Base-by-base conservation (phyloP, 2,329 filamentous ascomycete genomes). In the Cryphonectria naterciae region DNA sequence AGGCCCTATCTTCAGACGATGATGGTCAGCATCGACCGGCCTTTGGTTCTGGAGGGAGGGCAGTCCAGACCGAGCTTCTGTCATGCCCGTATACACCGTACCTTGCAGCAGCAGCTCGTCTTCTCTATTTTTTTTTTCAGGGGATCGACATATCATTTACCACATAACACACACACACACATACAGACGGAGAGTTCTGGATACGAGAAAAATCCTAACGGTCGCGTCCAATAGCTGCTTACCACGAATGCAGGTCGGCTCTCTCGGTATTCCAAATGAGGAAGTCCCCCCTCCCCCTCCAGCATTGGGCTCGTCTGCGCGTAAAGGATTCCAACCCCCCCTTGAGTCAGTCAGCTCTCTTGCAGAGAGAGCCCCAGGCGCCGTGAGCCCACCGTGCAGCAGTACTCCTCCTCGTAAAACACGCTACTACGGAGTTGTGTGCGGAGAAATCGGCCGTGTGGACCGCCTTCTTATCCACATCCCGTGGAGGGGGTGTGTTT, bases 361-460 rank as follows among this genome's bases (percentile, higher is more conserved):
- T 10, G 2, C 15, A 22, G 17, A 11, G 22, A 10, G 56, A 61
- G n/a, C n/a, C 52, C 52, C 25, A 54, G 52, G n/a, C 56, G 28
- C 56, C 56, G 56, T 61, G 22, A n/a, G 32, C 56, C 32, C 28
- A 35, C 19, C 25, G 7, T 61, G 28, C 17, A 32, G 54, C 7
- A 35, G 19, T 58, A 58, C 58, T 61, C 58, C 58, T 61, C 58
- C 58, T 61, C 22, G 58, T 61, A 61, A 61, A 61, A 61, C 58
- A 61, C 58, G 58, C 58, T 61, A 61, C 58, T 13, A 61, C 58
- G 25, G 17, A 61, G 19, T 35, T 39, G 58, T 61, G 58, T 61
- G 58, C 58, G 58, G 58, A 61, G 58, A 61, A 32, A 32, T 39
- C 58, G 35, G 58, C 58, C 35, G 19, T 61, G 58, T 61, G 58